Base-by-base conservation (phyloP, 1,284 basidiomycete species). In the Hymenochaete sp. region DNA sequence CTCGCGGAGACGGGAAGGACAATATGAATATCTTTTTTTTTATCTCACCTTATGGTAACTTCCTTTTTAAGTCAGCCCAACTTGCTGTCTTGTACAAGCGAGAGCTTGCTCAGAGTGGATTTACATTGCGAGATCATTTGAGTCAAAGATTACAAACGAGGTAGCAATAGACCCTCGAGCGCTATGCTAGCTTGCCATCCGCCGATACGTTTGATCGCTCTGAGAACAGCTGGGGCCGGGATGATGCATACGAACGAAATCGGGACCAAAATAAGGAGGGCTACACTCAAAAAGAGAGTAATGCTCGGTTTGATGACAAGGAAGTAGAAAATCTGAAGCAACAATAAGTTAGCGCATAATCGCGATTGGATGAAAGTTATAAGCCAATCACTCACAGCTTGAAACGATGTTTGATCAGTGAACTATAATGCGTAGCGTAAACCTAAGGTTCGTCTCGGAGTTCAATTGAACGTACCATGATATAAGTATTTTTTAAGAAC, bases 111-210 rank as follows among this genome's bases (percentile, higher is more conserved):
- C n/a, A n/a, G n/a, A n/a, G n/a, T n/a, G n/a, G n/a, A n/a, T n/a
- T n/a, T n/a, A n/a, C n/a, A n/a, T n/a, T n/a, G n/a, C n/a, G n/a
- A n/a, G 28, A 21, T 14, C 25, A n/a, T 25, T 16, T 9, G 18
- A 28, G 18, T 29, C 32, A 13, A 26, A 31, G n/a, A n/a, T 50
- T 44, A 51, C 11, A 51, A 42, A 24, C 42, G 40, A 21, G 49
- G 49, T 19, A 33, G 49, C 24, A 45, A 28, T 39, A 88, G 61
- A 3, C 83, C 85, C 53, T 88, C 85, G 4, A 87, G 69, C 1
- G 84, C 83, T 33, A 88, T 67, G 52, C 81, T 81, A 24, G 82
- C 84, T 62, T 88, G 84, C 85, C 85, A 88, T 14, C 75, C 69
- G 2, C 85, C 84, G 29, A 88, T 59, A 51, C 68, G 67, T 45